Base-by-base conservation (phyloP, 345 rosid genomes). In the Anastatica hierochuntica region DNA sequence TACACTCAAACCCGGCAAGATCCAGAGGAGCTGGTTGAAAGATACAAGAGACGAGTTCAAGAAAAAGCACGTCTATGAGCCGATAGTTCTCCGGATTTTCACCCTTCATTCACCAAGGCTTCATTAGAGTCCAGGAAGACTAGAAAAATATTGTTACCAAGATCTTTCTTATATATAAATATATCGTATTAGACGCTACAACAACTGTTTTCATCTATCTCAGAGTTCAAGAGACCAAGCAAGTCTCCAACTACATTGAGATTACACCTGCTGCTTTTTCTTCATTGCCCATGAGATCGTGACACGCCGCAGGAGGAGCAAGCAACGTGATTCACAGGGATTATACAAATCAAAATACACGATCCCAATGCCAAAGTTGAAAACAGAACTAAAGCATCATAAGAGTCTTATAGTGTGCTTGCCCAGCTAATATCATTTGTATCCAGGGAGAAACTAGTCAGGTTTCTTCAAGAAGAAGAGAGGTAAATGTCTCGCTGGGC, bases 1-100 rank as follows among this genome's bases (percentile, higher is more conserved):
- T 90, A 79, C 72, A 75, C 66, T 29, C 83, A 82, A 68, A 84
- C 96, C 42, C 71, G 77, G 24, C 26, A 62, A 27, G 82, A 86
- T 59, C 89, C 84, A 2, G 65, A 73, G 35, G 83, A 71, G 62
- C 63, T 79, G n/a, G 63, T 90, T 33, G 83, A 76, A 66, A 51
- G 51, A 64, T 74, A 62, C 69, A 79, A 76, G 70, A 72, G 18
- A 56, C 80, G 77, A 12, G 73, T 77, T 33, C 58, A 41, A 49
- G 46, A 45, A 26, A 18, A 56, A 34, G 18, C 40, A 24, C 52
- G 69, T 10, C 52, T 14, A 18, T 64, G 49, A 57, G 43, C 56
- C 33, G 17, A 41, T 48, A 34, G 12, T 11, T 42, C 30, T 42
- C 36, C 2, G 13, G 26, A 16, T 16, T 12, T 15, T 21, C 24